Conservation (phyloP, 2,329 filamentous ascomycete species). For the Diplodia corticola region DNA sequence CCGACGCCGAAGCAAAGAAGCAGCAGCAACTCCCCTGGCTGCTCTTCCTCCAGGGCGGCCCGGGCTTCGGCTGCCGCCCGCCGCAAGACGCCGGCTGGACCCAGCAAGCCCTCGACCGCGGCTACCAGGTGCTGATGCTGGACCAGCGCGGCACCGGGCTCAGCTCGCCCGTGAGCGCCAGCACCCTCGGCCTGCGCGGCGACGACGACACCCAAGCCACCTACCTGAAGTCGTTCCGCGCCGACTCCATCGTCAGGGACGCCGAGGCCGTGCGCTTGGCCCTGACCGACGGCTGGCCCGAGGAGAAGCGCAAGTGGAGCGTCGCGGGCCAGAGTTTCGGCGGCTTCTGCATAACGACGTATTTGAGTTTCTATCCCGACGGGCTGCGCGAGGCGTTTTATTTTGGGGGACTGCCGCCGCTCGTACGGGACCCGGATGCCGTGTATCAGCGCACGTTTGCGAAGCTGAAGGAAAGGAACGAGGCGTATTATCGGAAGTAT, state of each 20-base stretch:
- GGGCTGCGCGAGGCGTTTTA: constrained; percentile 79
- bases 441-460: constrained; percentile 73
- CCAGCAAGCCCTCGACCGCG: constrained; percentile 69
- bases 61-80: constrained; percentile 72
- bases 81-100: constrained; percentile 75
- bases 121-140: constrained; percentile 81
- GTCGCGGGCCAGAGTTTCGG: constrained; percentile 91
- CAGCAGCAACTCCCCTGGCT: constrained; percentile 60
- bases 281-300: constrained; percentile 68
- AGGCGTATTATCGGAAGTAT: constrained; percentile 79
- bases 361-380: constrained; percentile 76
- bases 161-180: constrained; percentile 75
- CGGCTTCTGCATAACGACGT: constrained; percentile 81
- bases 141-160: constrained; percentile 90
- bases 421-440: constrained; percentile 65
- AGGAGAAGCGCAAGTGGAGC: constrained; percentile 75
- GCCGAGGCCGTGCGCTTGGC: constrained; percentile 80
- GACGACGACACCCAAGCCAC: constrained; percentile 67
- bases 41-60: constrained; percentile 81
- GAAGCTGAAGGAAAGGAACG: constrained; percentile 70
- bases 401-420: constrained; percentile 77
- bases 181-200: constrained; percentile 66
- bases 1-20: constrained; percentile 42
- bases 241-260: constrained; percentile 87
- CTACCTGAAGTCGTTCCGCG: constrained; percentile 82